These are phyloP conservation scores for Alternaria sp. DNA, from an alignment of 2,329 filamentous ascomycete species.

Conservation along the genomic window DNA sequence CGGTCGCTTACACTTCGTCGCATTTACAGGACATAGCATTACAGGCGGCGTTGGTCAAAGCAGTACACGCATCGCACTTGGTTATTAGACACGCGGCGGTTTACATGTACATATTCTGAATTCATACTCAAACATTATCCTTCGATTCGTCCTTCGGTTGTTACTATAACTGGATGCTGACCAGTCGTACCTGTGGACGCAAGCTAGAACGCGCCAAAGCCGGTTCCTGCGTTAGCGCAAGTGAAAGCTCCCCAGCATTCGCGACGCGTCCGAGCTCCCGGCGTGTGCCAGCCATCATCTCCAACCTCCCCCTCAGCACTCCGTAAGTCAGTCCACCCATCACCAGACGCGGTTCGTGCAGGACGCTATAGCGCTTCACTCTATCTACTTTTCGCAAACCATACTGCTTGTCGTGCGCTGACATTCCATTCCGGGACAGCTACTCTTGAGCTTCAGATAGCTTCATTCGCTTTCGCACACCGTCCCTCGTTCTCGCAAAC, in stretches of 20 bases:
- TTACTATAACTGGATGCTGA: background rate
- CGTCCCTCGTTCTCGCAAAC: background rate
- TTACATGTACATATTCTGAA: background rate
- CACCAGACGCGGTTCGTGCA: background rate
- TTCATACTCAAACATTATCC: background rate
- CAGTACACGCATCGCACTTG: background rate
- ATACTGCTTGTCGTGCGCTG: background rate
- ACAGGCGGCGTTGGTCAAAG: conserved; percentile 1
- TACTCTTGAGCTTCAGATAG: background rate
- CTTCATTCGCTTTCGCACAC: background rate
- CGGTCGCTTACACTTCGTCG: background rate
- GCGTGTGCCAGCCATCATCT: background rate
- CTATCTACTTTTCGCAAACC: background rate
- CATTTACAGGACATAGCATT: conserved; percentile 9
- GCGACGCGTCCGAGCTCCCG: conserved; percentile 3
- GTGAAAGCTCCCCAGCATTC: conserved; percentile 1
- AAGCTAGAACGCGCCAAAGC: background rate
- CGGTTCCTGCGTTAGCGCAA: conserved; percentile 17
- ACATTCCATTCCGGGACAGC: background rate
- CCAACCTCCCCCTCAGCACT: background rate
- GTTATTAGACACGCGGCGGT: background rate
- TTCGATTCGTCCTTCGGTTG: background rate
- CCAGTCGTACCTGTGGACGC: background rate
- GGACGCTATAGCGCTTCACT: background rate
- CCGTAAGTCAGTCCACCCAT: background rate